Percentiles rank a stretch among this genome's conserved stretches.
Evolutionary conservation across 768 basidiomycete genomes (phyloP).

Genomic region (Nidula microcarpa): DNA sequence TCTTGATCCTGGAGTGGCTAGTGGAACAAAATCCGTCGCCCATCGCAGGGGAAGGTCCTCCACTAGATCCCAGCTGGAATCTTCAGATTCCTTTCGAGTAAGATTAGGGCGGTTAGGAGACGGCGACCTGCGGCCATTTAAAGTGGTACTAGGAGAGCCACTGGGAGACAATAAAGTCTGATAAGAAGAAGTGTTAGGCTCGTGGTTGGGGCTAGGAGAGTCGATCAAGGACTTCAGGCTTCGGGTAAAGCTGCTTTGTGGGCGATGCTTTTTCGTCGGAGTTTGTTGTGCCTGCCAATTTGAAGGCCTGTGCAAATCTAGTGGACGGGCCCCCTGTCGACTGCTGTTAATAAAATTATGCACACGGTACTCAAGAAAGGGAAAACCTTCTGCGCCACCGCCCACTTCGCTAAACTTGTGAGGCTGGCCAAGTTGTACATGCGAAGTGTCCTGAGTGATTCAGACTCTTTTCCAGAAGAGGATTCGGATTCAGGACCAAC

Average conservation of each 20-base stretch:
- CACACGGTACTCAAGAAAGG: background rate
- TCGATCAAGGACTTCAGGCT: conserved; percentile 61
- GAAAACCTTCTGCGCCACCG: conserved; percentile 59
- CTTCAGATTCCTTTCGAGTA: conserved; percentile 31
- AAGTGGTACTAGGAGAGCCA: conserved; percentile 5
- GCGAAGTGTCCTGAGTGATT: conserved; percentile 54
- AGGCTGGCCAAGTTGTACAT: conserved; percentile 85
- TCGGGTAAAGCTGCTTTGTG: conserved; percentile 56
- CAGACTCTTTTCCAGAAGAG: conserved; percentile 45
- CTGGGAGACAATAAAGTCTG: conserved; percentile 27
- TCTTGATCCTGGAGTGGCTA: conserved; percentile 67
- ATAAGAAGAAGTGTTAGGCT: conserved; percentile 22
- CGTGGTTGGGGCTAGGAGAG: conserved; percentile 10
- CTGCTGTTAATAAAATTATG: background rate
- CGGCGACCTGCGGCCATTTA: conserved; percentile 5
- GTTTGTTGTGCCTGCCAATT: conserved; percentile 50
- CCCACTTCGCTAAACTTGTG: conserved; percentile 73
- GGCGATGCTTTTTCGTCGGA: conserved; percentile 45
- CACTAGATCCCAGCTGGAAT: conserved; percentile 68
- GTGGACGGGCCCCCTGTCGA: conserved; percentile 51
- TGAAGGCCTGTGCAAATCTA: conserved; percentile 53
- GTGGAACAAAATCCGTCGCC: conserved; percentile 84
- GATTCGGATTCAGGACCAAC: conserved; percentile 62
- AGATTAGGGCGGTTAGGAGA: conserved; percentile 13
- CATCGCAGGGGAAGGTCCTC: conserved; percentile 75